Conservation (phyloP, 2,329 filamentous ascomycete genomes). For the Fusarium concolor region DNA sequence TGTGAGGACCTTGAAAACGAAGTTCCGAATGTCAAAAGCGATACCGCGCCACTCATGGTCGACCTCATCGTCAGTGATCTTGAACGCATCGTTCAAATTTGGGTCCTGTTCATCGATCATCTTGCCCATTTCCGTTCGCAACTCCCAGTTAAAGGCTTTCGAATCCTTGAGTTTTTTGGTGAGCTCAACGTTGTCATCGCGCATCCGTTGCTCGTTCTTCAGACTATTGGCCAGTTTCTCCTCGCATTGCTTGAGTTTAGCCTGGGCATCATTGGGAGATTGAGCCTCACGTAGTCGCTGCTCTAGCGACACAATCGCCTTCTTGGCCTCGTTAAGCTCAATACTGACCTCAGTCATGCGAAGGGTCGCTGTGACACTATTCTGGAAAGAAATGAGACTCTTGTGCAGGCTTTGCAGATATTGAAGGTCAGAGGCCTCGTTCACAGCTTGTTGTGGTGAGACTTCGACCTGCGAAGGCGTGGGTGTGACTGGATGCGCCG, state of each 20-base stretch:
- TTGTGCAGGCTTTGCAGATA: neutral
- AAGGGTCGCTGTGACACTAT: neutral
- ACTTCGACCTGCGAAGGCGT: neutral
- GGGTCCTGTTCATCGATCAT: neutral
- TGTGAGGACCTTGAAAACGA: constrained; percentile 12
- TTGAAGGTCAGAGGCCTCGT: neutral
- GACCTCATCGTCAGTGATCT: constrained; percentile 20
- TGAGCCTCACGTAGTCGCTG: neutral
- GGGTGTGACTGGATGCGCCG: neutral
- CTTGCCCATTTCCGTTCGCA: neutral
- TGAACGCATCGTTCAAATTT: neutral
- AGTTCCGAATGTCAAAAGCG: constrained; percentile 8
- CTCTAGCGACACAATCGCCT: constrained; percentile 1
- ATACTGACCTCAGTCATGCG: neutral
- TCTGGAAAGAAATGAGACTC: neutral
- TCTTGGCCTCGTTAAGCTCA: neutral
- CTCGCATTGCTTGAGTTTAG: neutral
- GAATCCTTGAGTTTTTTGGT: neutral
- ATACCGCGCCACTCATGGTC: neutral
- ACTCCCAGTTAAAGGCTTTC: neutral
- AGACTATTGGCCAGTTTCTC: neutral
- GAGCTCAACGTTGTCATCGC: neutral
- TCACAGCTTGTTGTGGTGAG: neutral
- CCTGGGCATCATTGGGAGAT: neutral
- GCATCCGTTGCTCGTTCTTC: neutral